Evolutionary conservation across 352 stramenopile genomes (phyloP).

Genomic region (Elongisporangium anandrum): DNA sequence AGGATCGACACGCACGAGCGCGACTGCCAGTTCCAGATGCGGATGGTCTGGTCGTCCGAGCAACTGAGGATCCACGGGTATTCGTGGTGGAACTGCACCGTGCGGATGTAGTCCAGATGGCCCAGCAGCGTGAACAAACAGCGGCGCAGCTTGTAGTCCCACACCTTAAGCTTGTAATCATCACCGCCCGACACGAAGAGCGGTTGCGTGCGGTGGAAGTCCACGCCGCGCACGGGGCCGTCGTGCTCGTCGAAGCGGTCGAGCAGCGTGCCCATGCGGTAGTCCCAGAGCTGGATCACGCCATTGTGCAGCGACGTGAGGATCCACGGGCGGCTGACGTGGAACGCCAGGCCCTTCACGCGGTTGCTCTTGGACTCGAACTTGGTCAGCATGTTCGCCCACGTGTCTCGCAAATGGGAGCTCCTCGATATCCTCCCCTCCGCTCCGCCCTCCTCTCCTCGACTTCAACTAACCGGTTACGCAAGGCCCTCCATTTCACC

Average conservation of each 20-base stretch:
- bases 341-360: constrained; percentile 99
- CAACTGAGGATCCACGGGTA: constrained; percentile 99
- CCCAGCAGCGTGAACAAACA: constrained; percentile 99
- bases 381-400: constrained; percentile 94
- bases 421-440: constrained; percentile 6
- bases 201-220: constrained; percentile 98
- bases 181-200: constrained; percentile 98
- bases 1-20: constrained; percentile 98
- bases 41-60: constrained; percentile 98
- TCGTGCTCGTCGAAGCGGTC: constrained; percentile 99
- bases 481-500: constrained; percentile 9
- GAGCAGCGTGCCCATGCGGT: constrained; percentile 98
- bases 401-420: neutral
- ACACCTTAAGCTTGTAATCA: constrained; percentile 99
- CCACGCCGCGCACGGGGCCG: constrained; percentile 97
- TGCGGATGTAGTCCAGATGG: constrained; percentile 99
- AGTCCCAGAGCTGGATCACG: constrained; percentile 98
- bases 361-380: constrained; percentile 99
- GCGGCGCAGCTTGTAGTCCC: constrained; percentile 98
- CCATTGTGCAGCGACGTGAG: constrained; percentile 99
- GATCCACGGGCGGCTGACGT: constrained; percentile 98
- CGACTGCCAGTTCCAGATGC: constrained; percentile 99
- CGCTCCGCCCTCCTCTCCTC: constrained; percentile 1
- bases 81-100: constrained; percentile 99
- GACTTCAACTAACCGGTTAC: neutral